phyloP scores from a whole-genome alignment of 2,329 filamentous ascomycete genomes.

The Magnaporthiopsis rhizophila region DNA sequence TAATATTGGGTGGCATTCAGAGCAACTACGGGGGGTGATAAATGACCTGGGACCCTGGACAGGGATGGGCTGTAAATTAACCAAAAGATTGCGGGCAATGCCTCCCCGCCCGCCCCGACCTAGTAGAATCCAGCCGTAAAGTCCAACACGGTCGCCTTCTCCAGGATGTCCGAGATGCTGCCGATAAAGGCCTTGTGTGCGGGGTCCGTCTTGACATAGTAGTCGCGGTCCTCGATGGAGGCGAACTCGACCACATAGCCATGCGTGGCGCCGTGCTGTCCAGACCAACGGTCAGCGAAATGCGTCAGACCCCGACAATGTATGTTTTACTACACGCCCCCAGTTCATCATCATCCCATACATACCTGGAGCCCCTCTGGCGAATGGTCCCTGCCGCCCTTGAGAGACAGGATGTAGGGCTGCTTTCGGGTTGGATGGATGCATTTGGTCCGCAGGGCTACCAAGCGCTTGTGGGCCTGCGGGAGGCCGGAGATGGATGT shows the following conservation, averaged over 20 bases:
- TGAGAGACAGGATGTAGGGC: conserved; percentile 50
- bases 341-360: not conserved
- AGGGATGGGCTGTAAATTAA: too few species aligned
- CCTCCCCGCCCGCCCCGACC: too few species aligned
- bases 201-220: conserved; percentile 57
- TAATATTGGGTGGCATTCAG: too few species aligned
- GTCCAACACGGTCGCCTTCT: conserved; percentile 47
- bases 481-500: not conserved
- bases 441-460: conserved; percentile 48
- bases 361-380: conserved; percentile 52
- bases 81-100: too few species aligned
- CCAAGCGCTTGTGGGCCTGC: conserved; percentile 23
- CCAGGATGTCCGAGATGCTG: conserved; percentile 35
- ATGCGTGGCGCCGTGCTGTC: conserved; percentile 53
- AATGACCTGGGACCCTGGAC: too few species aligned
- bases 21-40: too few species aligned
- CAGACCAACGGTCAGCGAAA: not conserved
- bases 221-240: conserved; percentile 54
- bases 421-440: conserved; percentile 49
- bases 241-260: conserved; percentile 60
- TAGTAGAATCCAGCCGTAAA: conserved; percentile 28
- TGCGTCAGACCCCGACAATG: not conserved
- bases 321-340: not conserved
- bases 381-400: conserved; percentile 54
- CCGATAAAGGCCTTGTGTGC: conserved; percentile 50